phyloP scores from a whole-genome alignment of 805 yeast species.

The Hanseniaspora taiwanica region DNA sequence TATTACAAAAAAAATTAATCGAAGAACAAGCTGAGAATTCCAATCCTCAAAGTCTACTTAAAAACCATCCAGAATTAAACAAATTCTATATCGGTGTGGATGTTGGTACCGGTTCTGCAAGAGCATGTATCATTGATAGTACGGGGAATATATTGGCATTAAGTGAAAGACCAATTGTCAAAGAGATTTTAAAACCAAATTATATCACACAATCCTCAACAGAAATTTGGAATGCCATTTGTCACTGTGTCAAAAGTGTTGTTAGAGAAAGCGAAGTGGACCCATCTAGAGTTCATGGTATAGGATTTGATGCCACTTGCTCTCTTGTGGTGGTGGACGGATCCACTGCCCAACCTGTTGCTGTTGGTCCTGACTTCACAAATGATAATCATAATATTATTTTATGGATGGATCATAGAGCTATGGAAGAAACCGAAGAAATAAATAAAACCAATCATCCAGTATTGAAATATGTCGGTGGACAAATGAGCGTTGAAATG shows the following conservation, averaged over 20 bases:
- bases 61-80: constrained; percentile 3
- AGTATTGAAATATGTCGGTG: constrained; percentile 86
- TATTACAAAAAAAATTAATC: constrained; percentile 4
- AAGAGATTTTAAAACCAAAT: constrained; percentile 62
- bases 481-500: constrained; percentile 96
- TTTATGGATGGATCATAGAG: constrained; percentile 98
- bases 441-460: constrained; percentile 74
- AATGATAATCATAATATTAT: constrained; percentile 69
- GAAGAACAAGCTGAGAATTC: constrained; percentile 3
- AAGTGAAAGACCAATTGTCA: constrained; percentile 63
- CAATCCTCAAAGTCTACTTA: constrained; percentile 1
- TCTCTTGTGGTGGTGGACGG: constrained; percentile 75
- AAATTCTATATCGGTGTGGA: constrained; percentile 65
- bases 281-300: constrained; percentile 57
- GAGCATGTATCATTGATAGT: constrained; percentile 84
- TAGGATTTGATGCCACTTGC: constrained; percentile 97
- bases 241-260: constrained; percentile 67
- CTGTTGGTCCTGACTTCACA: constrained; percentile 83
- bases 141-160: constrained; percentile 70
- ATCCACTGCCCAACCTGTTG: constrained; percentile 52
- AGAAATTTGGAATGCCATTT: constrained; percentile 84
- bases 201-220: constrained; percentile 76
- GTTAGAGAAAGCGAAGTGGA: constrained; percentile 64
- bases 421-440: constrained; percentile 61
- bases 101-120: constrained; percentile 96